phyloP scores from a whole-genome alignment of 371 early-diverging fungal genomes.

The Lichtheimia corymbifera region DNA sequence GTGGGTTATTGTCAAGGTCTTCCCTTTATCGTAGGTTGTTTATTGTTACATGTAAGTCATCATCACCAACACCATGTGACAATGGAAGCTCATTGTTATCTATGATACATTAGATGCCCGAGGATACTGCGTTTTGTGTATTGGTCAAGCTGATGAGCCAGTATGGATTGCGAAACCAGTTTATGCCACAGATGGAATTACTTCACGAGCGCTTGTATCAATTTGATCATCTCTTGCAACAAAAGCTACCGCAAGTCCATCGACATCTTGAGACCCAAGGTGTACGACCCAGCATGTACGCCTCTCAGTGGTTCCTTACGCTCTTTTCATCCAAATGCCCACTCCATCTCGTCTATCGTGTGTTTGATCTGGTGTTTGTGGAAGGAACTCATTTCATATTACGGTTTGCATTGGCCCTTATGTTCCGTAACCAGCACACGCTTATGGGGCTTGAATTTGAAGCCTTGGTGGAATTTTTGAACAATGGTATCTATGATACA shows the following conservation, averaged over 20 bases:
- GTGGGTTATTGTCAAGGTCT: slow-evolving; percentile 98
- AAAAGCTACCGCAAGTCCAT: slow-evolving; percentile 66
- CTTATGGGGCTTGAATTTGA: slow-evolving; percentile 84
- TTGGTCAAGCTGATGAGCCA: slow-evolving; percentile 68
- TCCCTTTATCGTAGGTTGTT: slow-evolving; percentile 84
- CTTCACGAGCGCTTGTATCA: slow-evolving; percentile 82
- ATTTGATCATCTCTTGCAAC: slow-evolving; percentile 78
- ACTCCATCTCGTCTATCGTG: slow-evolving; percentile 78
- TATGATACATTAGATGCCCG: slow-evolving; percentile 76
- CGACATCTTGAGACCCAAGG: slow-evolving; percentile 75
- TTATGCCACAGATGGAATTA: slow-evolving; percentile 79
- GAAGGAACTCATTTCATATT: slow-evolving; percentile 85
- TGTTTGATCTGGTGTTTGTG: slow-evolving; percentile 88
- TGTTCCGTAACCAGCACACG: slow-evolving; percentile 73
- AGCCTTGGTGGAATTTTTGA: slow-evolving; percentile 78
- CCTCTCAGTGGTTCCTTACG: slow-evolving; percentile 84
- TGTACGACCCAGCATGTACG: slow-evolving; percentile 76
- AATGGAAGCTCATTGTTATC: too few relatives aligned
- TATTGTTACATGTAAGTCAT: slow-evolving; percentile 77
- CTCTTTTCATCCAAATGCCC: slow-evolving; percentile 84
- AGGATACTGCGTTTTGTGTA: slow-evolving; percentile 86
- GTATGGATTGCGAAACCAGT: slow-evolving; percentile 81
- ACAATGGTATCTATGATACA: slow-evolving; percentile 71
- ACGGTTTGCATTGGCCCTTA: slow-evolving; percentile 82
- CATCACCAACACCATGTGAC: too few relatives aligned